Base-by-base conservation (phyloP, 164 flowering plant species). In the Dillenia suffruticosa region DNA sequence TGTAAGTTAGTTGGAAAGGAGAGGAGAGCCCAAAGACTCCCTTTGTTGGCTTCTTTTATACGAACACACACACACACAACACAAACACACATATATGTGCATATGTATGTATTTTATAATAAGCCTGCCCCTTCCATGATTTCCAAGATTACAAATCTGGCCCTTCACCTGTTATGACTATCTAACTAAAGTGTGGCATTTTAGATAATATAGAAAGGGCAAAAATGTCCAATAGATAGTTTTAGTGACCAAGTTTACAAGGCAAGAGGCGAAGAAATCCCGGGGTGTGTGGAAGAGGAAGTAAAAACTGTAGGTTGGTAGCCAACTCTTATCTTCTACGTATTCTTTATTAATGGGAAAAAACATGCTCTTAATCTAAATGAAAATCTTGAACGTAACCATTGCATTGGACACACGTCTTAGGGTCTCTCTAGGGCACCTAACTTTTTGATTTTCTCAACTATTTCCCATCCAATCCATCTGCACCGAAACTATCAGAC, bases 271-370 rank as follows among this genome's bases (percentile, higher is more conserved):
- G 6, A 40, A 12, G 43, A 7, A 45, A 26, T 24, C 32, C 48
- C n/a, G 46, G 61, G 59, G 11, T 12, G 10, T 19, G 48, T 63
- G 53, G 59, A 53, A 57, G 12, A 67, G 65, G 63, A 51, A 44
- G 63, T 6, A 44, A 12, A 57, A 54, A 67, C 59, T 40, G 52
- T 61, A 46, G 74, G 81, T 77, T 63, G 81, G 74, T 77, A 46
- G 70, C 76, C 81, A 69, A 77, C 72, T 66, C 67, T 58, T 54
- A 60, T 67, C 68, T 2, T 59, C 48, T 60, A 32, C 55, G 46
- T 54, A 57, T 58, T n/a, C 9, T 54, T 55, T 32, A 5, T 4
- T 32, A 32, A 32, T 32, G 40, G 40, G 40, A 32, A 32, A 32
- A 32, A 5, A 32, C 40, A 32, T 32, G 40, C 40, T 32, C 0